Evolutionary conservation across 202 grass and related monocot species (phyloP), one percentile per base, ranked within the genome.

Genomic region (Brachypodium distachyon): DNA sequence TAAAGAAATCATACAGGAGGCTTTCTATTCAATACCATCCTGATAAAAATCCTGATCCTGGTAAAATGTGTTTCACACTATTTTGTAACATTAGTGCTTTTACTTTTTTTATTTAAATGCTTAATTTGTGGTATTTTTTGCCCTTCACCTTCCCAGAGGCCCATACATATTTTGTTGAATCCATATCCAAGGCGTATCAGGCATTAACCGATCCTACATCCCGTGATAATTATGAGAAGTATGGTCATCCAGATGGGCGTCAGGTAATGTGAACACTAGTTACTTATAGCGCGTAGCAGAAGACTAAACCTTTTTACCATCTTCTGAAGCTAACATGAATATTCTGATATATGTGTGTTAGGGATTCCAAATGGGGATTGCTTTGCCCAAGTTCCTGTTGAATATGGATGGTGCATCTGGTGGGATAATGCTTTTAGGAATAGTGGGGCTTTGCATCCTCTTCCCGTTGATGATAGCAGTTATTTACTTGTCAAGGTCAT

Each of bases 11-110:
- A 3, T 99, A 99, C 50, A 84, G 96, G 77, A 93, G 85, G 52
- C 91, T 99, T 39, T 99, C 96, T 72, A 94, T 99, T 77, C 62
- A 90, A 70, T 99, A 99, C 62, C 96, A 99, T 83, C 96, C 96
- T 79, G 96, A 99, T 81, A 99, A 99, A 90, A 99, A 99, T 86
- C 96, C 96, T 41, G 92, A 99, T 79, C 96, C 96, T 85, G 95
- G 95, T 98, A 62, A 64, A 73, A 52, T 40, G 6, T 79, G 34
- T 55, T 66, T 16, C 28, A 14, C 1, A 73, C 21, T 66, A 63
- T 32, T 43, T 72, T 42, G 37, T 38, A 50, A 70, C 77, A 11
- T 2, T 32, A 47, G 23, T 68, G 14, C 5, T 16, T 11, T 25
- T 85, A 46, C 18, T 67, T 38, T 67, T 72, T 61, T 21, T 60